Conservation (phyloP, 176 grass and related monocot genomes). For the Oryza australiensis region DNA sequence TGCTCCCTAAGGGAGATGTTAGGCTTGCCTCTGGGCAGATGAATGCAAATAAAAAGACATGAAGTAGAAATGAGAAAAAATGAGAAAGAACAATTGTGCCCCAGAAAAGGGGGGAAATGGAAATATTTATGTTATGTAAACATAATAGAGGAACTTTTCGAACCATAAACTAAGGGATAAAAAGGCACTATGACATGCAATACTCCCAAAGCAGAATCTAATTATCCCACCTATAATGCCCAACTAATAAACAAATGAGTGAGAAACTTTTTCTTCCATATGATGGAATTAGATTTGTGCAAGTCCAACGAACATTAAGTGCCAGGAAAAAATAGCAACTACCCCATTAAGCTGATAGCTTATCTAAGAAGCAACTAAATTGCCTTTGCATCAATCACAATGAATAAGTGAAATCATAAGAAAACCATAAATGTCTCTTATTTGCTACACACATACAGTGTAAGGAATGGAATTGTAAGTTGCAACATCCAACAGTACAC, state of each 20-base stretch:
- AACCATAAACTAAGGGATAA: neutral
- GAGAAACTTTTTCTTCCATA: neutral
- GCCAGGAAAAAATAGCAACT: constrained; percentile 23
- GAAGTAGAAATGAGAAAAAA: neutral
- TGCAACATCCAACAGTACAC: neutral
- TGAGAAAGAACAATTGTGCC: neutral
- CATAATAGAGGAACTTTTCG: neutral
- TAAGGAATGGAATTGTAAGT: constrained; percentile 5
- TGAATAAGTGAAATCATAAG: constrained; percentile 11
- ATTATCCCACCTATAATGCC: neutral
- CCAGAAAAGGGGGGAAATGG: neutral
- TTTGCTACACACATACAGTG: neutral
- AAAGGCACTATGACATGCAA: constrained; percentile 1
- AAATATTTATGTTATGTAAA: neutral
- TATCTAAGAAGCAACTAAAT: constrained; percentile 15
- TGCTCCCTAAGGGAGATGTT: neutral
- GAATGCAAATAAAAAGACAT: constrained; percentile 26
- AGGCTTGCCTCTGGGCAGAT: neutral
- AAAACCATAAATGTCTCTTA: neutral
- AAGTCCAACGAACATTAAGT: constrained; percentile 5
- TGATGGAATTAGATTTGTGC: constrained; percentile 9
- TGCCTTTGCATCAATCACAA: neutral
- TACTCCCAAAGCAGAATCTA: neutral
- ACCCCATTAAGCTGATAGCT: neutral
- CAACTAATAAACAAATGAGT: neutral